These are phyloP conservation scores for Chlamydomonas eustigma DNA, from an alignment of 139 green algal species.

Conservation along the genomic window DNA sequence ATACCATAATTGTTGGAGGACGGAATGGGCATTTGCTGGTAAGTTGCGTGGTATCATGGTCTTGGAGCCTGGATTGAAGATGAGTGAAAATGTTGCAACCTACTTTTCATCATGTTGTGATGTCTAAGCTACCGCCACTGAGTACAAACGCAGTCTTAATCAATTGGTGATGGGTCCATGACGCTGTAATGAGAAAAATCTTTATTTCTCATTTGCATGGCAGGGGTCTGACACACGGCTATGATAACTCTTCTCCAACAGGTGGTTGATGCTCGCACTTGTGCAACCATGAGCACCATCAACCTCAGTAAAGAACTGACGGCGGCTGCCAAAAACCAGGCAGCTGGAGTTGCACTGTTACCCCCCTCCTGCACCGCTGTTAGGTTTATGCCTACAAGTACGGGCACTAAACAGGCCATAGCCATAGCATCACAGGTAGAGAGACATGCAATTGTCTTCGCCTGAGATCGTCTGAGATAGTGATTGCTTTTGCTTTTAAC, in stretches of 20 bases:
- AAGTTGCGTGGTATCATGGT: not conserved
- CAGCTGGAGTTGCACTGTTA: not conserved
- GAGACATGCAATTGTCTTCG: not conserved
- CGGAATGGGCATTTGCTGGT: conserved; percentile 15
- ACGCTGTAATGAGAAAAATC: too few relatives aligned
- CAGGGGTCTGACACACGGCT: too few relatives aligned
- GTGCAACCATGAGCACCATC: conserved; percentile 22
- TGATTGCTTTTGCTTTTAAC: too few relatives aligned
- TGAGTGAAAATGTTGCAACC: too few relatives aligned
- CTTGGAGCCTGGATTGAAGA: too few relatives aligned
- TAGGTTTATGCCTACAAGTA: not conserved
- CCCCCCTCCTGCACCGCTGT: not conserved
- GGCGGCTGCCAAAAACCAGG: not conserved
- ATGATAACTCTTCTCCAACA: conserved; percentile 6
- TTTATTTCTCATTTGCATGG: too few relatives aligned
- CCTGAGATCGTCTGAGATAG: not conserved
- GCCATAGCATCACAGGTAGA: not conserved
- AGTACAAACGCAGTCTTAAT: too few relatives aligned
- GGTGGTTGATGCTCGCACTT: conserved; percentile 15
- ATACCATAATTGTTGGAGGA: conserved; percentile 29
- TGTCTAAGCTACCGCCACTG: too few relatives aligned
- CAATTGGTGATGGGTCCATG: too few relatives aligned
- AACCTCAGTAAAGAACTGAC: not conserved
- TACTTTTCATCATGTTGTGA: too few relatives aligned
- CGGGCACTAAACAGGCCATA: not conserved